phyloP scores from a whole-genome alignment of 371 early-diverging fungal species.

The Mucor irregularis region DNA sequence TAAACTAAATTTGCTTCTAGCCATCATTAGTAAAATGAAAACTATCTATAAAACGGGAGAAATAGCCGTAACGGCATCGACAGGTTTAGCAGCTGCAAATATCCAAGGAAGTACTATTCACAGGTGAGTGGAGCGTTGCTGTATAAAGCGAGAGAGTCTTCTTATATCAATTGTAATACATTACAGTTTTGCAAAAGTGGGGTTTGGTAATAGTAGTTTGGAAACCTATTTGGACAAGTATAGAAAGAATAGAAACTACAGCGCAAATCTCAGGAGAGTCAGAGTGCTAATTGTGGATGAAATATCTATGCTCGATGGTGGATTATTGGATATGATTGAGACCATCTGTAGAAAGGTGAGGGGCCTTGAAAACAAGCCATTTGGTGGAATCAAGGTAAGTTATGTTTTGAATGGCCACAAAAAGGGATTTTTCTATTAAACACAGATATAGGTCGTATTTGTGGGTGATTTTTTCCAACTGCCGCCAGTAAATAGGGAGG shows the following conservation, averaged over 20 bases:
- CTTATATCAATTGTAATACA: background rate
- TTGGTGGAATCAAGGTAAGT: slow-evolving; percentile 88
- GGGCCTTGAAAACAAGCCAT: slow-evolving; percentile 47
- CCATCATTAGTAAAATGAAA: slow-evolving; percentile 61
- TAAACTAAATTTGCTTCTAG: slow-evolving; percentile 24
- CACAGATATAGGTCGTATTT: slow-evolving; percentile 58
- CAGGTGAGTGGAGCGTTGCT: slow-evolving; percentile 9
- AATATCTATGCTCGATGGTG: slow-evolving; percentile 88
- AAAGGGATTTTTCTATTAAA: background rate
- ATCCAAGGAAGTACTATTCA: slow-evolving; percentile 84
- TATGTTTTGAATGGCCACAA: background rate
- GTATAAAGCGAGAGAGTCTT: background rate
- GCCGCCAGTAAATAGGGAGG: slow-evolving; percentile 70
- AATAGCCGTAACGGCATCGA: slow-evolving; percentile 85
- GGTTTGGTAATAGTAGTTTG: slow-evolving; percentile 56
- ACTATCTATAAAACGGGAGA: slow-evolving; percentile 22
- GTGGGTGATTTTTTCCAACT: slow-evolving; percentile 93
- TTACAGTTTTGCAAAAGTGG: slow-evolving; percentile 69
- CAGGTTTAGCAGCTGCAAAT: slow-evolving; percentile 86
- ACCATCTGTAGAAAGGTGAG: slow-evolving; percentile 65
- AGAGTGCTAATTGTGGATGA: slow-evolving; percentile 88
- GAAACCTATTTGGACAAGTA: slow-evolving; percentile 45
- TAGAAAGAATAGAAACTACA: slow-evolving; percentile 16
- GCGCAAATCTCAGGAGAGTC: slow-evolving; percentile 53
- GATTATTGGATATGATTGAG: slow-evolving; percentile 81